Evolutionary conservation across 106 monocot genomes (phyloP).

Genomic region (Dactylorhiza incarnata): DNA sequence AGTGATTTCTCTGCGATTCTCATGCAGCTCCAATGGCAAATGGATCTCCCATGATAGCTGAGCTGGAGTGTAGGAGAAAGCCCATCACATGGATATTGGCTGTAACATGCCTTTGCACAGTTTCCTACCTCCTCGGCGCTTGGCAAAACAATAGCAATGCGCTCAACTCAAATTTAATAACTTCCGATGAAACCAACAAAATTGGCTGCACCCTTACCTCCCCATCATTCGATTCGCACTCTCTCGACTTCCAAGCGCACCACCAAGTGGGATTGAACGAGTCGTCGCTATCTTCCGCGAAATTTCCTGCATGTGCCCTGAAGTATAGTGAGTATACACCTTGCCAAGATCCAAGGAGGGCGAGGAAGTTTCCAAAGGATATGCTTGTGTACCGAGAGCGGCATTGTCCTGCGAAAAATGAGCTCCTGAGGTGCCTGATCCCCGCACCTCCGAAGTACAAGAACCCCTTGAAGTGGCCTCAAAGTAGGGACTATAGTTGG

Average conservation of each 20-base stretch:
- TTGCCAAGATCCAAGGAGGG: slow-evolving; percentile 40
- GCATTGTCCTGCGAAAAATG: slow-evolving; percentile 38
- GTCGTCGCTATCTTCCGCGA: background rate
- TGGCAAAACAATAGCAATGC: slow-evolving; percentile 39
- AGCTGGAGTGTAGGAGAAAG: slow-evolving; percentile 29
- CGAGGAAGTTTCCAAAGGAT: slow-evolving; percentile 23
- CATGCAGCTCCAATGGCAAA: slow-evolving; percentile 49
- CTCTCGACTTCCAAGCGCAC: slow-evolving; percentile 7
- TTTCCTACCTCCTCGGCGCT: slow-evolving; percentile 70
- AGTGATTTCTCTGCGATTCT: background rate
- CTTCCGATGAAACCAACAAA: background rate
- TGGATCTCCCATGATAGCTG: slow-evolving; percentile 50
- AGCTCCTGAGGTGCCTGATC: slow-evolving; percentile 39
- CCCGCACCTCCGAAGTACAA: slow-evolving; percentile 42
- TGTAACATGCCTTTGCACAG: slow-evolving; percentile 42
- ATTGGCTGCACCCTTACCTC: background rate
- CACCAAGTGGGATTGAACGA: slow-evolving; percentile 9
- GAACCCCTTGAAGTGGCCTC: slow-evolving; percentile 55
- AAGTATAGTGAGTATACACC: slow-evolving; percentile 54
- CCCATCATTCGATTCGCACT: background rate
- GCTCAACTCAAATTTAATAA: background rate
- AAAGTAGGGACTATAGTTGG: slow-evolving; percentile 40
- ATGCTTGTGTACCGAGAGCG: slow-evolving; percentile 39
- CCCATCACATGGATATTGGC: slow-evolving; percentile 29
- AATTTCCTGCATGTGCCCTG: slow-evolving; percentile 19